Conservation (phyloP, 1,139 yeast species). For the Oligophagozyma castellii region DNA sequence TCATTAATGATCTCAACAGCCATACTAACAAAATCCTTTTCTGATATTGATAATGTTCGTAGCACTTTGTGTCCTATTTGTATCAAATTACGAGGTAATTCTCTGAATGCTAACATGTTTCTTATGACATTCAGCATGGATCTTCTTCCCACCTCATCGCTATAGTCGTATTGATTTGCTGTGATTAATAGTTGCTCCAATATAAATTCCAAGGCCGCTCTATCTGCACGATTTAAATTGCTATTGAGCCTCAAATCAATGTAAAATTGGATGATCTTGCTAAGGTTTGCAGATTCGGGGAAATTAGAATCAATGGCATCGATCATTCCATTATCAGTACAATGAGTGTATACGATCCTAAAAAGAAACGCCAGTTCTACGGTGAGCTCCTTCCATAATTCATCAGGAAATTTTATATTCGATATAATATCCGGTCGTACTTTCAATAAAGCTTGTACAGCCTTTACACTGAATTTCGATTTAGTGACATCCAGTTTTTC, state of each 20-base stretch:
- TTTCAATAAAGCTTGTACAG: conserved; percentile 50
- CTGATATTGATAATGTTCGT: conserved; percentile 59
- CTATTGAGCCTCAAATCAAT: conserved; percentile 35
- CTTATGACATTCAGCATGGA: conserved; percentile 64
- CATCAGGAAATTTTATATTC: conserved; percentile 41
- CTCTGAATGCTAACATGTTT: conserved; percentile 37
- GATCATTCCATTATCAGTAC: conserved; percentile 37
- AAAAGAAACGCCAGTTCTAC: conserved; percentile 66
- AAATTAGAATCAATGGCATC: conserved; percentile 58
- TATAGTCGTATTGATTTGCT: conserved; percentile 64
- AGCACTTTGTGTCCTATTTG: conserved; percentile 51
- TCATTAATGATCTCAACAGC: conserved; percentile 80
- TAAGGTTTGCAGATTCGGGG: conserved; percentile 71
- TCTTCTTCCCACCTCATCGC: conserved; percentile 87
- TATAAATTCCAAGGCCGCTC: conserved; percentile 56
- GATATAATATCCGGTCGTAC: conserved; percentile 48
- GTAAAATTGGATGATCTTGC: conserved; percentile 27
- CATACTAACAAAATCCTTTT: conserved; percentile 73
- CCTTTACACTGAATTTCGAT: conserved; percentile 51
- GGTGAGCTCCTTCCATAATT: conserved; percentile 57
- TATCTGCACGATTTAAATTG: conserved; percentile 23
- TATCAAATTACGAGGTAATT: conserved; percentile 39
- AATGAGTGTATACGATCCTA: conserved; percentile 52
- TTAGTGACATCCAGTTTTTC: conserved; percentile 57
- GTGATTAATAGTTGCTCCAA: conserved; percentile 59